These are phyloP conservation scores for Babesia sp. DNA, from an alignment of 169 alveolate genomes.

Conservation along the genomic window DNA sequence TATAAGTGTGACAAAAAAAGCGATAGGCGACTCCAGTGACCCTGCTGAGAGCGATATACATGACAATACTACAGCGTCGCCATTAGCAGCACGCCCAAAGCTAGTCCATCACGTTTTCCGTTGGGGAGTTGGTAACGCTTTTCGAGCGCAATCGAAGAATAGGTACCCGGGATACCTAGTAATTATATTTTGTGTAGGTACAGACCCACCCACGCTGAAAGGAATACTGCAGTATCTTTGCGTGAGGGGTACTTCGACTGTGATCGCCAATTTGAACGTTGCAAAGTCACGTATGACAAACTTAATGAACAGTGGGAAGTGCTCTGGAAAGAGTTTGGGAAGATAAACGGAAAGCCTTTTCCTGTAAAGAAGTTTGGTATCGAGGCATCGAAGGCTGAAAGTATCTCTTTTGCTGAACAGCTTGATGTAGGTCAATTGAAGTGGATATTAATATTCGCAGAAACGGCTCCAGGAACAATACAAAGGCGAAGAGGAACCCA, in stretches of 20 bases:
- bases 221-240: conserved; percentile 68
- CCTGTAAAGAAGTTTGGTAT: conserved; percentile 78
- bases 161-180: conserved; percentile 38
- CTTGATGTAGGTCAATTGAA: conserved; percentile 50
- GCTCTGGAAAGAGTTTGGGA: conserved; percentile 75
- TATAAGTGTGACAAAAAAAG: no score
- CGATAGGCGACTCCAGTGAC: no score
- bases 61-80: conserved; percentile 25
- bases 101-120: conserved; percentile 70
- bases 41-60: no score
- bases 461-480: background rate
- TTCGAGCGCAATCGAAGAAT: conserved; percentile 71
- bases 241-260: conserved; percentile 66
- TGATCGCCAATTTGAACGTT: conserved; percentile 49
- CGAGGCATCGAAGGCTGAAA: conserved; percentile 71
- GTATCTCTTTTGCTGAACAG: conserved; percentile 66
- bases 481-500: background rate
- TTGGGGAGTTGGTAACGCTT: conserved; percentile 81
- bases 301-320: conserved; percentile 82
- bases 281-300: conserved; percentile 69
- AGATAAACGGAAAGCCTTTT: conserved; percentile 77
- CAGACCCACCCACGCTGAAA: conserved; percentile 69
- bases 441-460: conserved; percentile 4
- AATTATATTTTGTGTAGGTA: conserved; percentile 28
- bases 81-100: background rate